Conservation (phyloP, 805 yeast species). For the Myxozyma melibiosi region DNA sequence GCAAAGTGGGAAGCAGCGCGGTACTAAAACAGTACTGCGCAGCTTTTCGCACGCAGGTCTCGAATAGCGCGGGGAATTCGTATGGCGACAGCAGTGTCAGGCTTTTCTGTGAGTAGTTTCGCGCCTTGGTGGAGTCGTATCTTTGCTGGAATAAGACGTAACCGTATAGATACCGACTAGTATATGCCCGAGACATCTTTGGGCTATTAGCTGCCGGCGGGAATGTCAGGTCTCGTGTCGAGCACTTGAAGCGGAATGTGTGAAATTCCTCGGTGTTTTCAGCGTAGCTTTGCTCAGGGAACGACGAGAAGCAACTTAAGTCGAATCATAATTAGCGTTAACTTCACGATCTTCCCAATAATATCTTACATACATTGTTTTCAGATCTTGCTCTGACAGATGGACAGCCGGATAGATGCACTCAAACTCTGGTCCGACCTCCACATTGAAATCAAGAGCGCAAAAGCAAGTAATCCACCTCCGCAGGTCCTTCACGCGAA, state of each 20-base stretch:
- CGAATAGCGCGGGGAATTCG: slow-evolving; percentile 29
- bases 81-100: slow-evolving; percentile 22
- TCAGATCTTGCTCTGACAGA: slow-evolving; percentile 26
- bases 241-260: slow-evolving; percentile 24
- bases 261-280: slow-evolving; percentile 25
- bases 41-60: slow-evolving; percentile 20
- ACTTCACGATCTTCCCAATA: background rate
- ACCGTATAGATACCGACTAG: slow-evolving; percentile 19
- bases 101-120: slow-evolving; percentile 25
- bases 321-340: background rate
- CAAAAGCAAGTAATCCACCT: slow-evolving; percentile 30
- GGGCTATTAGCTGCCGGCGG: slow-evolving; percentile 12
- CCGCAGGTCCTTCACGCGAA: slow-evolving; percentile 10
- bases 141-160: slow-evolving; percentile 28
- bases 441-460: slow-evolving; percentile 29
- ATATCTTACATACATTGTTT: slow-evolving; percentile 16
- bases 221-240: slow-evolving; percentile 12
- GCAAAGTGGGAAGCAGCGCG: slow-evolving; percentile 14
- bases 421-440: slow-evolving; percentile 32
- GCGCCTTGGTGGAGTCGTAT: slow-evolving; percentile 17
- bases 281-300: slow-evolving; percentile 33
- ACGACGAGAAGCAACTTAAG: slow-evolving; percentile 30
- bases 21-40: slow-evolving; percentile 11
- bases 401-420: slow-evolving; percentile 28
- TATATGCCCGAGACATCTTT: slow-evolving; percentile 4